Conservation (phyloP, 2,329 filamentous ascomycete species). For the Zymoseptoria ardabiliae region DNA sequence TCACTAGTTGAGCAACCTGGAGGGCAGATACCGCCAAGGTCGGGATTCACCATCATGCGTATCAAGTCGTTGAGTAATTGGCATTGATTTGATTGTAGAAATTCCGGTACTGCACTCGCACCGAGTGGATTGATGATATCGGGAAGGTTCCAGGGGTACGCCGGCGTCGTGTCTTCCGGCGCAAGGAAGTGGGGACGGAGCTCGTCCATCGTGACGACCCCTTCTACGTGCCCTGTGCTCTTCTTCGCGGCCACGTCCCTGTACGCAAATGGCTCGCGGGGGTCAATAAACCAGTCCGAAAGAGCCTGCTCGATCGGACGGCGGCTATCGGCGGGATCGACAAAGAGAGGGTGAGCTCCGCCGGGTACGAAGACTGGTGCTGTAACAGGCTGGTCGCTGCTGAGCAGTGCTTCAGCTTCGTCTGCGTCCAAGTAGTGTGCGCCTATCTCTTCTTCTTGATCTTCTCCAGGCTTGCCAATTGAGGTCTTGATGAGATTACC, state of each 20-base stretch:
- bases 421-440: conserved; percentile 1
- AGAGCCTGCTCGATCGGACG: conserved; percentile 9
- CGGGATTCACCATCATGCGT: not conserved
- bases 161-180: not conserved
- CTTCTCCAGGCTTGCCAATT: not conserved
- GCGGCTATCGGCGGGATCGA: not conserved
- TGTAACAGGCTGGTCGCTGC: not conserved
- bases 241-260: too few species aligned
- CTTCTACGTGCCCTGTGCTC: too few species aligned
- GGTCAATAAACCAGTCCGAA: conserved; percentile 7
- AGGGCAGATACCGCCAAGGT: conserved; percentile 1
- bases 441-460: not conserved
- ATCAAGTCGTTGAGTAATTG: conserved; percentile 10
- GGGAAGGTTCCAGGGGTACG: conserved; percentile 12
- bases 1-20: not conserved
- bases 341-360: conserved; percentile 6
- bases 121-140: conserved; percentile 9
- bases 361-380: conserved; percentile 9
- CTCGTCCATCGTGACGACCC: not conserved
- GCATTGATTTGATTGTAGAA: conserved; percentile 6
- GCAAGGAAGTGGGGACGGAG: not conserved
- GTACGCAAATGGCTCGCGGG: not conserved
- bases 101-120: conserved; percentile 4
- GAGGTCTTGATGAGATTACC: not conserved
- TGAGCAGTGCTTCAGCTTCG: conserved; percentile 5